Conservation (phyloP, 2,329 filamentous ascomycete genomes). For the Chrysosporium queenslandicum region DNA sequence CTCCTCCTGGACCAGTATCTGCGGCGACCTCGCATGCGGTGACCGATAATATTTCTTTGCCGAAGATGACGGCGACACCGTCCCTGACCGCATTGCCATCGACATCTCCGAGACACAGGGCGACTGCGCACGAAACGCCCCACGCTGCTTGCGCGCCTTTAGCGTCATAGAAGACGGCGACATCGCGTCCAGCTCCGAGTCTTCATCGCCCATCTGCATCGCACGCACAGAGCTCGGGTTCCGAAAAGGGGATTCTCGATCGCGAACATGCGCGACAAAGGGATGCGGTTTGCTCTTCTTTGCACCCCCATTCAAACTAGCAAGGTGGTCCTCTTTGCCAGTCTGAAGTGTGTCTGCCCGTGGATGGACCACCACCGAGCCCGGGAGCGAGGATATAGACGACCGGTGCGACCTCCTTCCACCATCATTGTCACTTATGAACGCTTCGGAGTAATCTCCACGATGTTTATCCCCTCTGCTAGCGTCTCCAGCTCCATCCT, state of each 20-base stretch:
- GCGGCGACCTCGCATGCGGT: conserved; percentile 20
- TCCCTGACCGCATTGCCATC: conserved; percentile 27
- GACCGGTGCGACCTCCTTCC: conserved; percentile 20
- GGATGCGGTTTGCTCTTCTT: conserved; percentile 19
- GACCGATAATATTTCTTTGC: conserved; percentile 29
- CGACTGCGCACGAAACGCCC: conserved; percentile 13
- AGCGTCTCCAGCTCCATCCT: not conserved
- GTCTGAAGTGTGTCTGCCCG: conserved; percentile 13
- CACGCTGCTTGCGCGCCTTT: conserved; percentile 13
- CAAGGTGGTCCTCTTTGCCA: not conserved
- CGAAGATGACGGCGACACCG: conserved; percentile 26
- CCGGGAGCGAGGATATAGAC: conserved; percentile 35
- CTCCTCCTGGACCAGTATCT: not conserved
- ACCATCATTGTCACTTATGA: not conserved
- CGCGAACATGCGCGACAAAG: conserved; percentile 24
- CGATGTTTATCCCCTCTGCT: not conserved
- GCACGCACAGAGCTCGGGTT: conserved; percentile 39
- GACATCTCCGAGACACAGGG: conserved; percentile 24
- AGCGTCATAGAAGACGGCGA: conserved; percentile 28
- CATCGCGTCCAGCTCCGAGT: conserved; percentile 34
- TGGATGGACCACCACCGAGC: conserved; percentile 30
- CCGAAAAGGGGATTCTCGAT: conserved; percentile 33
- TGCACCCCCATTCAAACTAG: not conserved
- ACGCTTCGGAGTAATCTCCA: not conserved
- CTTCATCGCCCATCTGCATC: conserved; percentile 28